Base-by-base conservation (phyloP, 805 yeast genomes). In the Kodamaea leandrae region DNA sequence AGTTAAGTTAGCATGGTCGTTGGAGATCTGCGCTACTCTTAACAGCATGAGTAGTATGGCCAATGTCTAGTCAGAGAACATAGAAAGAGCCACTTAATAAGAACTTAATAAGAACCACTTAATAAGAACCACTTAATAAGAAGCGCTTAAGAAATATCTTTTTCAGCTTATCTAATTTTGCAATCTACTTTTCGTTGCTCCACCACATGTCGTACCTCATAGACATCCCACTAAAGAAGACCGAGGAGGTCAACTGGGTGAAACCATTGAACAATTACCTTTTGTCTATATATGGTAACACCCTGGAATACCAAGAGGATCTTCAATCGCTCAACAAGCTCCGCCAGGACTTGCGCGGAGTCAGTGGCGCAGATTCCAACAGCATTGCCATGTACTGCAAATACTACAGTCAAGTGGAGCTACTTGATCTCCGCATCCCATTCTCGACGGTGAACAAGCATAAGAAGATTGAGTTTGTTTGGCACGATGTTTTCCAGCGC, bases 401-500 rank as follows among this genome's bases (percentile, higher is more conserved):
- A 41, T 91, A 91, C 60, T 88, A 81, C 55, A 86, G 86, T 12
- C 93, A 83, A 57, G 60, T 93, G 46, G 96, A 90, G 54, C 75
- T 87, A 9, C 63, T 93, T 36, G 89, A 85, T 46, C 63, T 87
- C 49, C 69, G 97, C 39, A 60, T 91, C 15, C 93, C 96, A 1
- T 72, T 81, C 43, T 71, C 70, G 39, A 65, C 74, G n/a, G 72
- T 82, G 44, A 60, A 63, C 46, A 61, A 54, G 37, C 56, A 52
- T 43, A 66, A 60, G 41, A 70, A 72, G 43, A 57, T 83, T 8
- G 72, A 75, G 41, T 91, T 90, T 58, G 72, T 78, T 0, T 91
- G 98, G 98, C 64, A 65, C 49, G 96, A 90, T 56, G 83, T 93
- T 4, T 86, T 81, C 54, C 64, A 66, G 6, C 53, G 60, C 5